Conservation (phyloP, 202 grass and related monocot species). For the Bolboschoenoplectus hybrid region DNA sequence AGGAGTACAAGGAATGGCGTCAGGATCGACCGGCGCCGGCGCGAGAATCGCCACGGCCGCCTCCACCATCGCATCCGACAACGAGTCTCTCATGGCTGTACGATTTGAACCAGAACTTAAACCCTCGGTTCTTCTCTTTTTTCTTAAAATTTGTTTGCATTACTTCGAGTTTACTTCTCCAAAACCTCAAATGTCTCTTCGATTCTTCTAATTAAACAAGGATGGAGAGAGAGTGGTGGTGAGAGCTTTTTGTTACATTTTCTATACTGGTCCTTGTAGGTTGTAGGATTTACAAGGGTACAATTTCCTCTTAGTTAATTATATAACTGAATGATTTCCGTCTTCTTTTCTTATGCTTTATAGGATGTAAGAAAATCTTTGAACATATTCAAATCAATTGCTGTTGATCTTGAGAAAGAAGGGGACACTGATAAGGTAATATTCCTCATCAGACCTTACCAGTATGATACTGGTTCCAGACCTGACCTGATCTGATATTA, state of each 20-base stretch:
- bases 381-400: constrained; percentile 57
- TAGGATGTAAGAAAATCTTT: constrained; percentile 83
- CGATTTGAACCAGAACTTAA: neutral
- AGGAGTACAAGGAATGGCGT: constrained; percentile 39
- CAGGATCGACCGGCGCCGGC: constrained; percentile 21
- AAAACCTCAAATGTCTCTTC: constrained; percentile 55
- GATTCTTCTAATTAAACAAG: neutral
- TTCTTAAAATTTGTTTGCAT: neutral
- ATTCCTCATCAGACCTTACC: neutral
- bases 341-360: neutral
- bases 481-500: neutral
- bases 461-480: neutral
- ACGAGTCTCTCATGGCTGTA: constrained; percentile 60
- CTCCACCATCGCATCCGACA: constrained; percentile 44
- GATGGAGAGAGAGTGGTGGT: neutral
- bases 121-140: neutral
- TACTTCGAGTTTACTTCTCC: neutral
- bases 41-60: constrained; percentile 51
- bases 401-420: constrained; percentile 66
- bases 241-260: neutral
- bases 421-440: constrained; percentile 52
- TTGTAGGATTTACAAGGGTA: constrained; percentile 24
- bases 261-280: neutral
- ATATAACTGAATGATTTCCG: neutral
- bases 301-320: constrained; percentile 2